These are phyloP conservation scores for Halophytophthora polymorphica DNA, from an alignment of 352 stramenopile genomes.

Conservation along the genomic window DNA sequence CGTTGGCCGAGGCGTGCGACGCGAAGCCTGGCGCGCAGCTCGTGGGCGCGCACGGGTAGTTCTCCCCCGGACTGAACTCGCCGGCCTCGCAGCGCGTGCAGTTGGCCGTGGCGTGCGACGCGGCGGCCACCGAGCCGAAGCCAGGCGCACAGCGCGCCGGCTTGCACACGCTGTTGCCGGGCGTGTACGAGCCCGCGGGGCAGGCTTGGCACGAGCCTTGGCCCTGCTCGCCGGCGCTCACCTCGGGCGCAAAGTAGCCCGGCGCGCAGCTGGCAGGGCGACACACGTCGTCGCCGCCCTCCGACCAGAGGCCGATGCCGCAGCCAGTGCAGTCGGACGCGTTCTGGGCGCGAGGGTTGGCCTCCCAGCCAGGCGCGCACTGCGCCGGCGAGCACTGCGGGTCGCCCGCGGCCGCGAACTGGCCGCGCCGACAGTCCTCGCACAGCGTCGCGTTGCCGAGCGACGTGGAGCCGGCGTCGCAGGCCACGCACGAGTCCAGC, in stretches of 20 bases:
- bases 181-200: conserved; percentile 35
- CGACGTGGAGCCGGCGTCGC: conserved; percentile 31
- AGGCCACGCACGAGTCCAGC: conserved; percentile 24
- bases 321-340: conserved; percentile 42
- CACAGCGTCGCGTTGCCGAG: conserved; percentile 34
- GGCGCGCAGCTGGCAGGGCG: conserved; percentile 32
- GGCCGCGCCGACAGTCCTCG: conserved; percentile 26
- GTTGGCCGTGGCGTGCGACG: conserved; percentile 35
- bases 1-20: conserved; percentile 26
- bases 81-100: conserved; percentile 38
- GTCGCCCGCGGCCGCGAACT: conserved; percentile 21
- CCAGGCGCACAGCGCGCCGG: conserved; percentile 32
- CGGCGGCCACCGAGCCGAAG: conserved; percentile 33
- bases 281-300: conserved; percentile 29
- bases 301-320: conserved; percentile 37
- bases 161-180: conserved; percentile 31
- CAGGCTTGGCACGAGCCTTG: conserved; percentile 29
- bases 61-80: conserved; percentile 41
- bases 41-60: conserved; percentile 41
- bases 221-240: too few relatives aligned
- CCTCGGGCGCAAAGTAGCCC: conserved; percentile 32
- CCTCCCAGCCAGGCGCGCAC: conserved; percentile 37
- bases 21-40: conserved; percentile 28
- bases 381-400: conserved; percentile 25
- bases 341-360: conserved; percentile 33